Evolutionary conservation across 2,329 filamentous ascomycete species (phyloP).

Genomic region (Fusarium staphyleae): DNA sequence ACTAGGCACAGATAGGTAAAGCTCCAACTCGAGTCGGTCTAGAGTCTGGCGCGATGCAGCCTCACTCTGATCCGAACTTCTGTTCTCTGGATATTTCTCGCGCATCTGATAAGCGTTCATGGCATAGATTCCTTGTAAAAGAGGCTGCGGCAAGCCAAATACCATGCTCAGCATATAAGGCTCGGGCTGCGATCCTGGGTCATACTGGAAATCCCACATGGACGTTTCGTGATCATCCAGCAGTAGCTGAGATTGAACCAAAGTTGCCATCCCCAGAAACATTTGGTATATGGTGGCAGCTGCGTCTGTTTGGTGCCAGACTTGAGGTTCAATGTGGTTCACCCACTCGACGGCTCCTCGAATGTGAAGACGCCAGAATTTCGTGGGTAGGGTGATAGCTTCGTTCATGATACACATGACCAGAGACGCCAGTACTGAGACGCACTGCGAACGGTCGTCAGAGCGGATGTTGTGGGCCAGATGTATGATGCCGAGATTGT

Average conservation of each 20-base stretch:
- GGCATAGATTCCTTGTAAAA: conserved; percentile 31
- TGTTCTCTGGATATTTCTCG: conserved; percentile 1
- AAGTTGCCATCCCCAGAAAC: conserved; percentile 36
- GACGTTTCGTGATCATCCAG: conserved; percentile 25
- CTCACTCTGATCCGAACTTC: neutral
- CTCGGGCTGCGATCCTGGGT: conserved; percentile 32
- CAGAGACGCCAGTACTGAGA: conserved; percentile 30
- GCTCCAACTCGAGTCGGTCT: conserved; percentile 34
- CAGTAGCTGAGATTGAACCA: conserved; percentile 33
- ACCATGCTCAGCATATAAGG: conserved; percentile 30
- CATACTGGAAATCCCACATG: conserved; percentile 32
- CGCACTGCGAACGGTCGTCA: conserved; percentile 32
- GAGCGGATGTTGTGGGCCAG: conserved; percentile 38
- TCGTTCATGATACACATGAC: conserved; percentile 39
- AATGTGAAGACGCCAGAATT: conserved; percentile 37
- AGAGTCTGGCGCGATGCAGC: conserved; percentile 17
- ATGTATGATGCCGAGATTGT: conserved; percentile 38
- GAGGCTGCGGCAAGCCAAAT: conserved; percentile 32
- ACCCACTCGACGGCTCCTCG: conserved; percentile 39
- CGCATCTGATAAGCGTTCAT: conserved; percentile 34
- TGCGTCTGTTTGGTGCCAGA: conserved; percentile 34
- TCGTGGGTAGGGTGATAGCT: conserved; percentile 35
- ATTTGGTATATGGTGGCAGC: conserved; percentile 37
- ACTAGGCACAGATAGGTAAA: conserved; percentile 29
- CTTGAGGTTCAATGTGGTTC: conserved; percentile 37